Conservation (phyloP, 2,329 filamentous ascomycete species). For the Rugonectria rugulosa region DNA sequence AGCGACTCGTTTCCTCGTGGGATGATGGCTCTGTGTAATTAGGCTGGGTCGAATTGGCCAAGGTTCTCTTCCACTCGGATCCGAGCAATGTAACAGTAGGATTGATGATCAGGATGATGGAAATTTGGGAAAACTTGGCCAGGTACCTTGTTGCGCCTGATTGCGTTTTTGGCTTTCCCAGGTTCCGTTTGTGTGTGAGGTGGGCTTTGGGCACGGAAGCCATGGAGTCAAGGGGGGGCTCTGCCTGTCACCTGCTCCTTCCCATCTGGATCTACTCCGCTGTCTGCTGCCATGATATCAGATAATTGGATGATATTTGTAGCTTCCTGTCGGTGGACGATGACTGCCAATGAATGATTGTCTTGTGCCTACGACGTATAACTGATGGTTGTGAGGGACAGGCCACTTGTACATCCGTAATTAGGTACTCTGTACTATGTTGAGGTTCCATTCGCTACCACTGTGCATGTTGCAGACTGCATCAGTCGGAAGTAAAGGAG, state of each 20-base stretch:
- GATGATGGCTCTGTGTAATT: too few relatives aligned
- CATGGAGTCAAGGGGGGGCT: conserved; percentile 3
- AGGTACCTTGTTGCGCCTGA: neutral
- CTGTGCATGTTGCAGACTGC: too few relatives aligned
- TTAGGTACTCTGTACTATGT: too few relatives aligned
- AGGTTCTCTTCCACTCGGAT: neutral
- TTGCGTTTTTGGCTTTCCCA: conserved; percentile 2
- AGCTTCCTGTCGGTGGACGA: neutral
- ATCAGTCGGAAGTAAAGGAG: too few relatives aligned
- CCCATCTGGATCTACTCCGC: conserved; percentile 5
- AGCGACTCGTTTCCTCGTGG: too few relatives aligned
- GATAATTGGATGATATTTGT: neutral
- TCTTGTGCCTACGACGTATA: too few relatives aligned
- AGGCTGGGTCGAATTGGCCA: neutral
- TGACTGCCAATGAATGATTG: too few relatives aligned
- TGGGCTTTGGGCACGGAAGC: conserved; percentile 9
- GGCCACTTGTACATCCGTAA: too few relatives aligned
- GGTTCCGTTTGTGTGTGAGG: neutral
- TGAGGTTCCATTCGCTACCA: too few relatives aligned
- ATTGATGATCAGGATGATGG: neutral
- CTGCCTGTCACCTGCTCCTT: conserved; percentile 13
- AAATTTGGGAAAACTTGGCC: conserved; percentile 3
- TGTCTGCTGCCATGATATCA: neutral
- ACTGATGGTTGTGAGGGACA: too few relatives aligned
- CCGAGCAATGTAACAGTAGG: neutral